Evolutionary conservation across 495 filamentous ascomycete genomes (phyloP), one percentile per base, ranked within the genome.

Genomic region (Penicillium odoratum): DNA sequence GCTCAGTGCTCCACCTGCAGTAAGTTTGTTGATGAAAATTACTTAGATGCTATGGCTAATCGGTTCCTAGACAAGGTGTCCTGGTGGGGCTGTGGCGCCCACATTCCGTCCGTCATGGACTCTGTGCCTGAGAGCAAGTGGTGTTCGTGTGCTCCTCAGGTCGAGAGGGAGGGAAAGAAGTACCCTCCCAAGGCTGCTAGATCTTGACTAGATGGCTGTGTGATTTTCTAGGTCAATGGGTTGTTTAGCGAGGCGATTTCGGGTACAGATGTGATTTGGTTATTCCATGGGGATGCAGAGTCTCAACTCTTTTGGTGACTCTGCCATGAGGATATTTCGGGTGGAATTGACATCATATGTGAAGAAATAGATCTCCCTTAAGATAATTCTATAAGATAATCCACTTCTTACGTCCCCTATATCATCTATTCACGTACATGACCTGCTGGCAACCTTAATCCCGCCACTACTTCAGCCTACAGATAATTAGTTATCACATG

Each of bases 61-160:
- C 38, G 50, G 40, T 30, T 38, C 44, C 59, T 53, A 91, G 88
- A 81, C 53, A 87, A 89, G 59, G 69, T 73, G 54, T 83, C 86
- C 48, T 92, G 88, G 89, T 79, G 71, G 60, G 88, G 89, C 55
- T 92, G 89, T 73, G 88, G 89, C 43, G 69, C 40, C 29, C 89
- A 92, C 63, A 79, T 92, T 48, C 79, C 87, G 15, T 70, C 62
- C 2, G 88, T 91, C 10, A 83, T 92, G 76, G 87, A 88, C 65
- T 51, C 66, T 0, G 69, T 90, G 26, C 80, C 86, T 3, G 72
- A 78, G 31, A 65, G 74, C 11, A 72, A 89, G 29, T 80, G 88
- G 71, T 92, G 89, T 65, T 75, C 77, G 3, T 91, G 88, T 57
- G 68, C 75, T 53, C 85, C 86, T 11, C 82, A 81, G 68, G 79